Evolutionary conservation across 2,329 filamentous ascomycete genomes (phyloP), one percentile per base, ranked within the genome.

Genomic region (Herpotrichia juniperi): DNA sequence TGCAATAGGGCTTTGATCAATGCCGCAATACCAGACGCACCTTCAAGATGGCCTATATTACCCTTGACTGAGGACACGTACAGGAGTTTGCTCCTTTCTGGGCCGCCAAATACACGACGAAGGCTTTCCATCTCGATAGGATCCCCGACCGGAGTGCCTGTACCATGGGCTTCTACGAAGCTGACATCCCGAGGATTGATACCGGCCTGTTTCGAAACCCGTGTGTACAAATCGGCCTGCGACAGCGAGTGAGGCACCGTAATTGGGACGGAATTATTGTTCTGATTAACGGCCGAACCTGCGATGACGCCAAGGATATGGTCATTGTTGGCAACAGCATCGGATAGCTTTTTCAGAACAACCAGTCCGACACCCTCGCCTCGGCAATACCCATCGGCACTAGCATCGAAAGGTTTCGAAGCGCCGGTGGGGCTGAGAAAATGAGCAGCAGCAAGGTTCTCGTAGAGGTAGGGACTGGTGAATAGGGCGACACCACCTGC

Each of bases 311-410:
- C 81, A 1, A 78, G 51, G 26, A 85, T 77, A 3, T 69, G 64
- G 54, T 68, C 82, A 2, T 79, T 78, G 46, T 85, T 81, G 1
- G 71, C 72, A n/a, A 78, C 46, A 1, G 83, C 83, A 59, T 80
- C 74, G 5, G 75, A 67, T 1, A 83, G 62, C 5, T 73, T 64
- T 62, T 84, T 85, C 17, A 85, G 57, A 1, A 84, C 71, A 5
- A 85, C 69, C 3, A 76, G 67, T 0, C 73, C 79, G 16, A 78
- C 72, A 9, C 72, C 81, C 46, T 85, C 82, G 5, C 53, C 61
- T 7, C 82, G 76, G 52, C 80, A 83, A 56, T 84, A 85, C 4
- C 82, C 82, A 62, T 83, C 79, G 0, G 81, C 82, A 0, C 24
- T 19, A 1, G 48, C 58, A 42, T 66, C 63, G 26, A 66, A 68